Percentiles rank a stretch among this genome's conserved stretches.
Evolutionary conservation across 164 flowering plant species (phyloP).

Genomic region (Dillenia suffruticosa): DNA sequence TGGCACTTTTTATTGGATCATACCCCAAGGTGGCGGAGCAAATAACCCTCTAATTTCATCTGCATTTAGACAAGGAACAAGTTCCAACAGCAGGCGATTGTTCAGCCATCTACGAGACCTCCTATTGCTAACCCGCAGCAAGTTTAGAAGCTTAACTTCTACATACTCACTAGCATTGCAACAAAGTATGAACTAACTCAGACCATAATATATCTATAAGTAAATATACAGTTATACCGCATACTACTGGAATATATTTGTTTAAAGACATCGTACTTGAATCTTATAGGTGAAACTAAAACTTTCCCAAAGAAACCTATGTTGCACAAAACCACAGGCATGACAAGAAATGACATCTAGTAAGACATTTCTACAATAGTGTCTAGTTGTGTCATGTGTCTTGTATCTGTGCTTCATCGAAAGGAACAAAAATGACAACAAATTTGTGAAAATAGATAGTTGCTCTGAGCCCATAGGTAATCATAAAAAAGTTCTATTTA

Average conservation of each 20-base stretch:
- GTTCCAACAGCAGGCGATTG: constrained; percentile 89
- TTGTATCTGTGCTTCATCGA: too few species aligned
- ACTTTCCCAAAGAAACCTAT: too few species aligned
- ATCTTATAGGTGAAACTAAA: too few species aligned
- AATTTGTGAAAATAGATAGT: neutral
- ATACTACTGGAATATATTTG: too few species aligned
- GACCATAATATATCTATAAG: neutral
- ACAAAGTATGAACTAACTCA: neutral
- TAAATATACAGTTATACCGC: too few species aligned
- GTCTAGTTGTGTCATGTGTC: too few species aligned
- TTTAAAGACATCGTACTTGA: too few species aligned
- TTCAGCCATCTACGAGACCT: constrained; percentile 84
- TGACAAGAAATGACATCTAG: too few species aligned
- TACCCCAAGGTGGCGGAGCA: constrained; percentile 99
- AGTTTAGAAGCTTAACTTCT: constrained; percentile 2
- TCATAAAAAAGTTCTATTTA: neutral
- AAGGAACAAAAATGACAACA: neutral
- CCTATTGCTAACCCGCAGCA: constrained; percentile 78
- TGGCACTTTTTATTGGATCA: neutral
- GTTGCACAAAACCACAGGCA: too few species aligned
- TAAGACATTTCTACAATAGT: too few species aligned
- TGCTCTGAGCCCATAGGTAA: neutral
- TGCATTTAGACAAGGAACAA: constrained; percentile 81
- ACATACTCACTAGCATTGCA: neutral
- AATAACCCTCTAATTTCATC: constrained; percentile 94